A percentile compares a stretch with the other conserved stretches of the same genome.
Evolutionary conservation across 176 grass and related monocot species (phyloP).

Genomic region (Sorghum bicolor): DNA sequence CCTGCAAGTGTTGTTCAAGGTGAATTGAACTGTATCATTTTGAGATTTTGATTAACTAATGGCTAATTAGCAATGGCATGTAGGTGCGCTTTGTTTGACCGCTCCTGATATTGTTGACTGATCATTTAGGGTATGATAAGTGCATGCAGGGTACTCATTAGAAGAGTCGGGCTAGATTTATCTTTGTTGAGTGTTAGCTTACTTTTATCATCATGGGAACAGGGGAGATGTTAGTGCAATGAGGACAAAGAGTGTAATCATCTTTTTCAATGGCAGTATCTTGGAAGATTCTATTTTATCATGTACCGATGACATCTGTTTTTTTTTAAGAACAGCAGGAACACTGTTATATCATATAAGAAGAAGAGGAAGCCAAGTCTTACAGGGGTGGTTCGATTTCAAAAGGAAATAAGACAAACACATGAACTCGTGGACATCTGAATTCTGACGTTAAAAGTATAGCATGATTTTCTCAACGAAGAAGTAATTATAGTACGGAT

Average conservation of each 20-base stretch:
- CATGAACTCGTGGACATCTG: background rate
- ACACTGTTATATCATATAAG: background rate
- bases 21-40: background rate
- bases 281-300: background rate
- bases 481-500: background rate
- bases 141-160: constrained; percentile 19
- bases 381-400: background rate
- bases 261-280: background rate
- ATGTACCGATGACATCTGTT: background rate
- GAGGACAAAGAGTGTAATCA: constrained; percentile 1
- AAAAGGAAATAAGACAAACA: background rate
- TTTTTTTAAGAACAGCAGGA: background rate
- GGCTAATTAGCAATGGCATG: constrained; percentile 1
- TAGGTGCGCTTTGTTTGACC: background rate
- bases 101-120: constrained; percentile 2
- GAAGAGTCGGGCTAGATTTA: background rate
- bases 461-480: background rate
- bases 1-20: constrained; percentile 15
- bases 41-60: constrained; percentile 2
- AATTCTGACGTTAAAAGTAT: background rate
- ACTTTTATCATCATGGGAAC: background rate
- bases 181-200: constrained; percentile 1
- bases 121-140: constrained; percentile 22
- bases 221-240: background rate
- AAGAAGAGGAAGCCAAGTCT: background rate